Evolutionary conservation across 139 green algal genomes (phyloP), one percentile per base, ranked within the genome.

Genomic region (Trebouxia sp.): DNA sequence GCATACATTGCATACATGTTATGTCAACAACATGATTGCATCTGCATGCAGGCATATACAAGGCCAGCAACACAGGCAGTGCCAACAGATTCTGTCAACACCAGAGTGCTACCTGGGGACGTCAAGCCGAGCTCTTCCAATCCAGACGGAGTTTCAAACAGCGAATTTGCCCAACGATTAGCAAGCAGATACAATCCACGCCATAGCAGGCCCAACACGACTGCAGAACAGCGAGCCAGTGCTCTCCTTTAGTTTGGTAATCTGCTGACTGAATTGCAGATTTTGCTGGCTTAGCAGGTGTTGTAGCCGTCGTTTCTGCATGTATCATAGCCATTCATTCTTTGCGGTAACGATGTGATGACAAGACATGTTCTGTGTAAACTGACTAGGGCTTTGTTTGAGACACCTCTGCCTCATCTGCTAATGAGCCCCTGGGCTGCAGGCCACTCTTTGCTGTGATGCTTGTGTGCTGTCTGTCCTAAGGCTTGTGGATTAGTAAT

Each of bases 121-220:
- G 6, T n/a, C n/a, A 11, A 28, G 1, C 10, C 14, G 11, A 10
- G 26, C 32, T 4, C 12, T 8, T 35, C n/a, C 20, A 42, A 72
- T 14, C 62, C 62, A 45, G 62, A 35, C 32, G n/a, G n/a, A n/a
- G n/a, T n/a, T n/a, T 72, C 62, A 45, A 72, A 72, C 11, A 72
- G 62, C 35, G 62, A 72, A 15, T 72, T 72, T 72, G 62, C 62
- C 9, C 62, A 72, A 15, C 42, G 62, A 35, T 35, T 72, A 28
- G 62, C 62, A 72, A 35, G 62, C 62, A 43, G 62, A 43, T 72
- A 72, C 20, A 72, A 72, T 14, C 62, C 62, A 30, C 62, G 37
- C 8, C 43, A 43, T 15, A 72, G 62, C 62, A 35, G 12, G 32
- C 62, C 62, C 37, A 72, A 72, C 35, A 72, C 62, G 28, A 43